These are phyloP conservation scores for Kodamaea jinghongensis DNA, from an alignment of 805 yeast species.

Conservation along the genomic window DNA sequence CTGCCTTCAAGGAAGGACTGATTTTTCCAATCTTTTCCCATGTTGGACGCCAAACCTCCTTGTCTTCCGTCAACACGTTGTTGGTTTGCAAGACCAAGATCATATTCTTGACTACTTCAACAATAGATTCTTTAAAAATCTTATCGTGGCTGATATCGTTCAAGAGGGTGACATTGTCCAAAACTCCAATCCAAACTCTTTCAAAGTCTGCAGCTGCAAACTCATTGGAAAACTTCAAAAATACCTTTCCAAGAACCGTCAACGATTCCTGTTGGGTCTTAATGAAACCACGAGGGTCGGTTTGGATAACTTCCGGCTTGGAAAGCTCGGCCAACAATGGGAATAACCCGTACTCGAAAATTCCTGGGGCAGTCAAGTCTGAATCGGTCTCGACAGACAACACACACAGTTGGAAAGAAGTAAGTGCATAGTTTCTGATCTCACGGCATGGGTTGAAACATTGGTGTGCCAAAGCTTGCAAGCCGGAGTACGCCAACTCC, in stretches of 20 bases:
- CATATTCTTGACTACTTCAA: constrained; percentile 42
- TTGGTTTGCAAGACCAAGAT: constrained; percentile 34
- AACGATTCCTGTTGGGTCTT: constrained; percentile 68
- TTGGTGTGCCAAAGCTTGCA: constrained; percentile 85
- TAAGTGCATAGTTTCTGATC: constrained; percentile 63
- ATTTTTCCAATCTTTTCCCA: constrained; percentile 31
- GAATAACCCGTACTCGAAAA: constrained; percentile 72
- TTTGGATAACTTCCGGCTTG: constrained; percentile 55
- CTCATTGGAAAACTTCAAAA: constrained; percentile 31
- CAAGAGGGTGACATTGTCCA: constrained; percentile 31
- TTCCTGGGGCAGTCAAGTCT: constrained; percentile 46
- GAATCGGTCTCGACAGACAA: constrained; percentile 38
- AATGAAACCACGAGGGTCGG: constrained; percentile 62
- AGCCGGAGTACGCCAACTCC: constrained; percentile 53
- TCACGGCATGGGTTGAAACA: constrained; percentile 86
- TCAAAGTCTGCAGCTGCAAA: constrained; percentile 22
- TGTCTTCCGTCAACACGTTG: constrained; percentile 21
- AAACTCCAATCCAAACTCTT: constrained; percentile 33
- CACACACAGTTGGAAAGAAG: constrained; percentile 52
- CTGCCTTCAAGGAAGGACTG: constrained; percentile 27
- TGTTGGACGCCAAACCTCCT: constrained; percentile 30
- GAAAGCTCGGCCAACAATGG: constrained; percentile 68
- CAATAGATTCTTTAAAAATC: constrained; percentile 28
- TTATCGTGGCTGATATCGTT: constrained; percentile 20
- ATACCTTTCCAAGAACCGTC: constrained; percentile 59